Base-by-base conservation (phyloP, 352 stramenopile genomes). In the Globisporangium acanthophoron region DNA sequence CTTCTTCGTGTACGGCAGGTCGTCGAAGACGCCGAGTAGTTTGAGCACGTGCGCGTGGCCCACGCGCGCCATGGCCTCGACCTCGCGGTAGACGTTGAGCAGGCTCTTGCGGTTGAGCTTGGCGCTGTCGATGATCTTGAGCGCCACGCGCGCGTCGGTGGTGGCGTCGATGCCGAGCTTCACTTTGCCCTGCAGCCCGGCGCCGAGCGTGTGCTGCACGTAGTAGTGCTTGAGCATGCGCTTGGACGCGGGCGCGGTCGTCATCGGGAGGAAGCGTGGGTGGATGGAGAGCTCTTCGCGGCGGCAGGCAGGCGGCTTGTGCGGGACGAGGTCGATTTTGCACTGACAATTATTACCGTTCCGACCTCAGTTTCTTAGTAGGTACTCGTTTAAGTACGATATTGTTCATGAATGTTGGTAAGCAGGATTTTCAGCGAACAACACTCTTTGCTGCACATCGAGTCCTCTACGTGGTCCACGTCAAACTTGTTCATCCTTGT, bases 111-210 rank as follows among this genome's bases (percentile, higher is more conserved):
- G 82, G 64, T 87, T 90, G 35, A 91, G 75, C 54, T 88, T 90
- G 61, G 69, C 67, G 65, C 71, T 78, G 66, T 95, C 83, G 56
- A 97, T 96, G 67, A 97, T 80, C 74, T 97, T 97, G 62, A 97
- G 80, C 64, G 89, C 89, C 49, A 97, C 89, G 49, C 73, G 73
- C 69, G 96, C 75, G 24, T 81, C 73, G 33, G 86, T 94, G 55
- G 76, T 66, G 11, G 73, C 67, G 69, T 96, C 80, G 62, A 92
- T 73, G 41, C 89, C 87, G 3, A 96, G 77, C 71, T 96, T 96
- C 48, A 96, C 88, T 59, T 95, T 96, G 58, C 85, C 77, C 66
- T 91, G 82, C 27, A 93, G 70, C 0, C 85, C 86, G 27, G 76
- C 86, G 49, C 86, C 85, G 31, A 96, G 76, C 27, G 85, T 96